Conservation (phyloP, 441 rosid genomes). For the Eutrema salsugineum region DNA sequence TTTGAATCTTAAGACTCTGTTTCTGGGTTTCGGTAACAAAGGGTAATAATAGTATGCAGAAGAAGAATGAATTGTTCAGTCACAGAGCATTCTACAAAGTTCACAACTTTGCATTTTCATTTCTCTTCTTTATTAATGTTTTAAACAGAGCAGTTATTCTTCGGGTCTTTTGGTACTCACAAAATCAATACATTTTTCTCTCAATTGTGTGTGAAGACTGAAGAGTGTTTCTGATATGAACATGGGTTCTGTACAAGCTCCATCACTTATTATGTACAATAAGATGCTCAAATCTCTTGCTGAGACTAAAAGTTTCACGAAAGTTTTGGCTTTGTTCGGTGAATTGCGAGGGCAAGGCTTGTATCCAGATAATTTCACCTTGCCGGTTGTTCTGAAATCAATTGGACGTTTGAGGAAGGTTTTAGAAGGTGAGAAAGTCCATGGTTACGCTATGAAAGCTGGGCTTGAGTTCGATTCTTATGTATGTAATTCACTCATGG, state of each 20-base stretch:
- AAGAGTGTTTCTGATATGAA: background rate
- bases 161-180: no score
- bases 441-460: conserved; percentile 46
- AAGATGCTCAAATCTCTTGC: conserved; percentile 51
- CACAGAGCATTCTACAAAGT: background rate
- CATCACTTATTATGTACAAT: conserved; percentile 42
- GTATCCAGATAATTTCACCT: conserved; percentile 61
- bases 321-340: conserved; percentile 37
- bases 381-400: conserved; percentile 58
- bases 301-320: conserved; percentile 33
- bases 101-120: background rate
- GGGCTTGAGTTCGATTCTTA: conserved; percentile 52
- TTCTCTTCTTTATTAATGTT: background rate
- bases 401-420: conserved; percentile 41
- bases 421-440: conserved; percentile 41
- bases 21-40: background rate
- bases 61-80: background rate
- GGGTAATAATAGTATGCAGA: background rate
- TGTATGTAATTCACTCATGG: conserved; percentile 53
- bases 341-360: conserved; percentile 45
- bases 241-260: conserved; percentile 19
- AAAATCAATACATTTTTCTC: no score
- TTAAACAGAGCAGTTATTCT: no score
- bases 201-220: background rate
- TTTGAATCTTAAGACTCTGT: background rate